Conservation (phyloP, 2,329 filamentous ascomycete species). For the Botrytis hyacinthi region DNA sequence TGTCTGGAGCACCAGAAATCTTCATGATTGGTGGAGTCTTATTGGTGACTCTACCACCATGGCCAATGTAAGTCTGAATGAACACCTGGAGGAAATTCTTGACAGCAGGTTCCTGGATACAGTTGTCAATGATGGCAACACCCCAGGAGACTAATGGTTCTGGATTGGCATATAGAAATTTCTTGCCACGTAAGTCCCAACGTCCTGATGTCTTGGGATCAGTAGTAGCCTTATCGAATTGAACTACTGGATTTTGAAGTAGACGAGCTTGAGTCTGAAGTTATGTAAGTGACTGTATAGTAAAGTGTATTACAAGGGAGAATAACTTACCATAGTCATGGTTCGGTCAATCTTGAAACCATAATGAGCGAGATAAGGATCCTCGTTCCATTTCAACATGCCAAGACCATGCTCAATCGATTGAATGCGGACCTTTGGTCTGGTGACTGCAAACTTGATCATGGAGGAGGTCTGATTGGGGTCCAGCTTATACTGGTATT, state of each 20-base stretch:
- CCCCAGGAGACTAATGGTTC: conserved; percentile 70
- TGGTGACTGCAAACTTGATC: conserved; percentile 90
- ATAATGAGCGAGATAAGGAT: conserved; percentile 70
- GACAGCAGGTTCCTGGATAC: conserved; percentile 48
- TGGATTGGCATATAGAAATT: conserved; percentile 67
- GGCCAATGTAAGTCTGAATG: conserved; percentile 55
- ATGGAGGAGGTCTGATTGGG: conserved; percentile 66
- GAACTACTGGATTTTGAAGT: conserved; percentile 67
- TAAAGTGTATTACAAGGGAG: neutral
- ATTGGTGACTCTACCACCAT: conserved; percentile 57
- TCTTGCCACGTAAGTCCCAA: conserved; percentile 83
- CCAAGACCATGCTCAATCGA: conserved; percentile 68
- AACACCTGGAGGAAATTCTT: conserved; percentile 60
- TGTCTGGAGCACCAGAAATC: neutral
- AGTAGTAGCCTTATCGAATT: conserved; percentile 51
- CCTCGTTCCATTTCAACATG: conserved; percentile 64
- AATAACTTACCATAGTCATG: conserved; percentile 53
- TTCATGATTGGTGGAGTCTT: conserved; percentile 45
- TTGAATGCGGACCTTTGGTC: conserved; percentile 63
- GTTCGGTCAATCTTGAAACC: conserved; percentile 65
- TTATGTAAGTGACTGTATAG: conserved; percentile 22
- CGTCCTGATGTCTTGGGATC: conserved; percentile 68
- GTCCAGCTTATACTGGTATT: conserved; percentile 62
- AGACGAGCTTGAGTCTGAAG: conserved; percentile 63
- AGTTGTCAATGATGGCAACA: conserved; percentile 63